Evolutionary conservation across 495 filamentous ascomycete genomes (phyloP), one percentile per base, ranked within the genome.

Genomic region (Penicillium angulare): DNA sequence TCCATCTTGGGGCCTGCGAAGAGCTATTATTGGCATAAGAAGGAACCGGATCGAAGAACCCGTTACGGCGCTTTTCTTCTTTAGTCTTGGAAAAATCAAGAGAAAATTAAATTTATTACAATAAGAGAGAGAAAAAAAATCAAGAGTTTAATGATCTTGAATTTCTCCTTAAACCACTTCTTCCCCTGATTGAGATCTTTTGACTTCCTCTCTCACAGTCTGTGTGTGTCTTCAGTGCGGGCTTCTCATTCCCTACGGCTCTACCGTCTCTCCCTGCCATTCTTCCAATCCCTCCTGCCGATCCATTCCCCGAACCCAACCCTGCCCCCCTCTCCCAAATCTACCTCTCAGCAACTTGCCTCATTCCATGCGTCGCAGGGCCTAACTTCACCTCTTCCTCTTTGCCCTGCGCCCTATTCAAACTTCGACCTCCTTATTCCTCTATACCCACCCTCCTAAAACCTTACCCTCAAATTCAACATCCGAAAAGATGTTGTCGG

Each of bases 251-350:
- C 50, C 42, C 49, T 47, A n/a, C n/a, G n/a, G n/a, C n/a, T 18
- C n/a, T 29, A 16, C 35, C 47, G 38, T 26, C 17, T 46, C 49
- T 53, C 52, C 44, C 47, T 45, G 33, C 52, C 63, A 72, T 71
- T 69, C 67, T 68, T 48, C 33, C 34, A 58, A 65, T 64, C 65
- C 67, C 64, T 72, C 65, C 66, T 71, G 71, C 64, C 68, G 71
- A 74, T 74, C 71, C 71, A 73, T 74, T 74, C 69, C 52, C 46
- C 47, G 26, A 50, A 35, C 33, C 49, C 27, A 53, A 43, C 59
- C 56, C 53, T 38, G 46, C 38, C 39, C 39, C 16, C 45, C 23
- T 50, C 42, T 57, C 47, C 43, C 54, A 46, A 43, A 49, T 42
- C 43, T 49, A n/a, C n/a, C n/a, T n/a, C n/a, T n/a, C n/a, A n/a